Base-by-base conservation (phyloP, 441 rosid genomes). In the Euphorbia corollata region DNA sequence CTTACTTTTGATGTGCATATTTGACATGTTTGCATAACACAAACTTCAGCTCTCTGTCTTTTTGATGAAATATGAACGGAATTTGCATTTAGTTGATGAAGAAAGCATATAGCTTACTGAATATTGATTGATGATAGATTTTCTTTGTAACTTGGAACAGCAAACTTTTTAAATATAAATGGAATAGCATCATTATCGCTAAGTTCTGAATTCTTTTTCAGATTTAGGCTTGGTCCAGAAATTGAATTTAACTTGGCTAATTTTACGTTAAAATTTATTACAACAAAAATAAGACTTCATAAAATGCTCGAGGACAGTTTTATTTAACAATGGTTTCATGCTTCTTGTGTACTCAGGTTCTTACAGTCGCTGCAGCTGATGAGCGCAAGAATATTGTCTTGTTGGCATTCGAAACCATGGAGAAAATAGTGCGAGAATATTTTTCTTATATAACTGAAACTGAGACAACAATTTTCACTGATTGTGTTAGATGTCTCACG, bases 401-500 rank as follows among this genome's bases (percentile, higher is more conserved):
- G 80, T 78, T 94, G 82, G 96, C 98, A 67, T 94, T 91, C 56
- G 94, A 91, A 82, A 94, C 98, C 5, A 90, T 90, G 96, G 99
- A 94, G 75, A 94, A 90, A 80, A 90, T 94, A 64, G 98, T 94
- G 63, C 92, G 98, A 61, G 99, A 94, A 69, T 91, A 90, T 74
- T 94, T 91, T 77, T 86, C 98, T 64, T 82, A 85, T 68, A 91
- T 94, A 76, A 94, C 96, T 64, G 99, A 94, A 85, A 94, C 99
- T 19, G 99, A 94, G 84, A 80, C 90, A 12, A 80, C 87, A 68
- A 88, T 87, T 61, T 94, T 91, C 75, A 91, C 99, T 8, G 98
- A 91, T 73, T 94, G 99, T 76, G 97, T 94, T 73, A 86, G 83
- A 79, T 94, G 99, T 83, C 99, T 94, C 55, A 80, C 89, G 41